Base-by-base conservation (phyloP, 176 grass and related monocot genomes). In the Eragrostis nindensis region DNA sequence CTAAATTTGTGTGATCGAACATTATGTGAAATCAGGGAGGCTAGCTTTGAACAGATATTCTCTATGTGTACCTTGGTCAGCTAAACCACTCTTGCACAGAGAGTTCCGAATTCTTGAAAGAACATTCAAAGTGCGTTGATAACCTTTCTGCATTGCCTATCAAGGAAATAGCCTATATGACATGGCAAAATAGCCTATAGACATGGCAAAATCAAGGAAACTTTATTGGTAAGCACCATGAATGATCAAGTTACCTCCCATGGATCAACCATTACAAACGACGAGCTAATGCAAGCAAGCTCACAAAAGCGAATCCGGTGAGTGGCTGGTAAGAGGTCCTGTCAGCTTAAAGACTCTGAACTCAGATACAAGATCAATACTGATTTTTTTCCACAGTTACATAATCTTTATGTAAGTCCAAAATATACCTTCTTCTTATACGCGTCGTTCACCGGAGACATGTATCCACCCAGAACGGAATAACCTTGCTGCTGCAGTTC, bases 361-460 rank as follows among this genome's bases (percentile, higher is more conserved):
- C 3, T 88, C 62, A 80, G 36, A 75, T 42, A 53, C 5, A 5
- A 60, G 4, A 70, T 54, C 15, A 41, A 29, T 8, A 49, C 2
- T 0, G 1, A 42, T 2, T 55, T 56, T 56, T 22, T 56, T 56
- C 22, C 8, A 8, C 7, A 42, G 36, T 62, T 64, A 2, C 13
- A 52, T 64, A n/a, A 12, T 14, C 15, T 56, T 39, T 38, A 10
- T 39, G 54, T 27, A 42, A 30, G 44, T 41, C 5, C 26, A 47
- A 0, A 21, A 2, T 2, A 40, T 71, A 98, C 95, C 90, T 91
- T 93, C 86, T 98, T 98, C 70, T 87, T 93, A 38, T 95, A 98
- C 18, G 95, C 92, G 29, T 98, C 95, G 47, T 93, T 98, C 69
- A 91, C 95, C 13, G 95, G 95, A 44, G 95, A 98, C 86, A 98